Conservation (phyloP, 495 filamentous ascomycete genomes). For the Cetradonia linearis region DNA sequence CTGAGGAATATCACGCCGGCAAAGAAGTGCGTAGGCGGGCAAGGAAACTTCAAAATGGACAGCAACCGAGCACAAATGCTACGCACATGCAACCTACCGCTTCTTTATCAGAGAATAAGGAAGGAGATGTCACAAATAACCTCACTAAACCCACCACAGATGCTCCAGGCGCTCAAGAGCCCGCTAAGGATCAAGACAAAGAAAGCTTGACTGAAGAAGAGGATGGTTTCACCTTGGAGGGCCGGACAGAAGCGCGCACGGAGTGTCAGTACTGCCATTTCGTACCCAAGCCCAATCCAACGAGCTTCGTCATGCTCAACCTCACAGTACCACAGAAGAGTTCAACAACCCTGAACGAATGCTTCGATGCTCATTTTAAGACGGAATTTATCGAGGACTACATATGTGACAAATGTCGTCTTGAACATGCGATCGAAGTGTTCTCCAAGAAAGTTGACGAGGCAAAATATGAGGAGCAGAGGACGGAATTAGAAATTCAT, state of each 20-base stretch:
- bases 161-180: background rate
- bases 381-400: slow-evolving; percentile 95
- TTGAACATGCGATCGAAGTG: slow-evolving; percentile 61
- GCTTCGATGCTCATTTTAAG: slow-evolving; percentile 90
- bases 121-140: slow-evolving; percentile 19
- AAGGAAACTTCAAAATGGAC: slow-evolving; percentile 1
- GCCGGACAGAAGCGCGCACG: slow-evolving; percentile 79
- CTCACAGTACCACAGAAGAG: slow-evolving; percentile 77
- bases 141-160: slow-evolving; percentile 15
- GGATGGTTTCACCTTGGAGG: slow-evolving; percentile 77
- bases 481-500: slow-evolving; percentile 42
- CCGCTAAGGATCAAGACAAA: slow-evolving; percentile 26
- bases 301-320: slow-evolving; percentile 84
- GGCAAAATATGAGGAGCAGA: slow-evolving; percentile 37
- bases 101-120: slow-evolving; percentile 23
- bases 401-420: slow-evolving; percentile 81
- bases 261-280: slow-evolving; percentile 85
- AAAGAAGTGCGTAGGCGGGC: slow-evolving; percentile 50
- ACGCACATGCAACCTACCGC: slow-evolving; percentile 1
- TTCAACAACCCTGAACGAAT: slow-evolving; percentile 55
- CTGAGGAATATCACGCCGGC: slow-evolving; percentile 87
- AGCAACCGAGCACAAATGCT: slow-evolving; percentile 13
- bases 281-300: slow-evolving; percentile 70
- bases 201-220: slow-evolving; percentile 36
- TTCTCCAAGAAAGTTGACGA: slow-evolving; percentile 39